Base-by-base conservation (phyloP, 2,329 filamentous ascomycete species). In the Fusarium sp. region DNA sequence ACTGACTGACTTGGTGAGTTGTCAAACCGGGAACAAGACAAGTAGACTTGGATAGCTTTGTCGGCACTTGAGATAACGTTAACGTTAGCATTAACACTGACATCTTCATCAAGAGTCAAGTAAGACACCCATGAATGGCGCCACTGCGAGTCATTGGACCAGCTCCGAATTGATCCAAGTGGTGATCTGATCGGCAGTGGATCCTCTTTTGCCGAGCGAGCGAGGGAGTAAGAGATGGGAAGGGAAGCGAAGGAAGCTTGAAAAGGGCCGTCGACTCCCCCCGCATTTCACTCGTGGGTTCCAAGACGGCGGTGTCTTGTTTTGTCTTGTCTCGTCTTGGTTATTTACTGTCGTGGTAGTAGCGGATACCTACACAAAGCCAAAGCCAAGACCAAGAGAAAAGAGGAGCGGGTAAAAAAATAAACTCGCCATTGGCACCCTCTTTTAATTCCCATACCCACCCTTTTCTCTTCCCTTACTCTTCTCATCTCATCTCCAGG, bases 101-200 rank as follows among this genome's bases (percentile, higher is more conserved):
- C 13, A 50, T 19, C 39, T 42, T 26, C 44, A 55, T 17, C 39
- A 56, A 52, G 17, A 58, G 36, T 44, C 33, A 42, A 55, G 51
- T 61, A 66, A 51, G 33, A 40, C 34, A 49, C 45, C 49, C 46
- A 57, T 43, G 21, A n/a, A 62, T 63, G 67, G 64, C 56, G 57
- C 71, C 71, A 73, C 71, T 62, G 56, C 71, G 71, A 73, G 71
- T 73, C 71, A 73, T 73, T 69, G 56, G 49, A 42, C 51, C 60
- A 56, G 44, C 39, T 66, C 61, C 54, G 42, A 56, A 31, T 7
- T 49, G 47, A 38, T 50, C 45, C 33, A 55, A 52, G 45, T 51
- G 58, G 62, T 74, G 72, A 69, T 74, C 62, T 66, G 72, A 72
- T 74, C 72, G 72, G 69, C 72, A 67, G 72, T 74, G 72, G 70